Evolutionary conservation across 192 early-diverging fungal species (phyloP), one percentile per base, ranked within the genome.

Genomic region (Chytriomyces sp.): DNA sequence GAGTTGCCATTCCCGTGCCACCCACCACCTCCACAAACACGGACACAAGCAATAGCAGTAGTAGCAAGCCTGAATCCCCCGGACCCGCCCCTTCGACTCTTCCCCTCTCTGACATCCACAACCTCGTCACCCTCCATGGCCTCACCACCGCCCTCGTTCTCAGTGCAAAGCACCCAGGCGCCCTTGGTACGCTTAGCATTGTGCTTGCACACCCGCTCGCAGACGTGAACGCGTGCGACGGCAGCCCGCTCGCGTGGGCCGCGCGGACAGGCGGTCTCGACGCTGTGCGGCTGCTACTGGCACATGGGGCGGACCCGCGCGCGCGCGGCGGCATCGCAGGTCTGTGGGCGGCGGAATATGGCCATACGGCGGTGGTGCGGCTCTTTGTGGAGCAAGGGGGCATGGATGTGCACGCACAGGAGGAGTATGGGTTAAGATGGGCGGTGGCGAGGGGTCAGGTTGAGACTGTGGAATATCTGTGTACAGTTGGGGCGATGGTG

Each of bases 341-440:
- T 10, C 26, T 68, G 19, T 68, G 65, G 65, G 65, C 65, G 5
- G 65, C 63, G 2, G 65, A 68, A 37, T 38, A 68, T 37, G 65
- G 65, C 17, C 65, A 55, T 33, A 68, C 52, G 14, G 65, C 52
- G 34, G 28, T 68, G 8, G 65, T 68, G 7, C 52, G 55, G 22
- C 36, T 36, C 19, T 25, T 55, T 22, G 65, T 68, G 6, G n/a
- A 17, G n/a, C 8, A n/a, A 34, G 65, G 65, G 36, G 14, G 32
- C 14, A 68, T 68, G 54, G 65, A 68, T 34, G 64, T 73, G 22
- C 71, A 73, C 38, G 40, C 60, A 14, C 71, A 73, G 31, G 71
- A 73, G 25, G 71, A 73, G 17, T 73, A 73, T 36, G 14, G 40
- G 32, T 52, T 73, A 5, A 14, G 71, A 64, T 73, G 71, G 71